phyloP scores from a whole-genome alignment of 2,329 filamentous ascomycete genomes.

The Alternaria incomplexa region DNA sequence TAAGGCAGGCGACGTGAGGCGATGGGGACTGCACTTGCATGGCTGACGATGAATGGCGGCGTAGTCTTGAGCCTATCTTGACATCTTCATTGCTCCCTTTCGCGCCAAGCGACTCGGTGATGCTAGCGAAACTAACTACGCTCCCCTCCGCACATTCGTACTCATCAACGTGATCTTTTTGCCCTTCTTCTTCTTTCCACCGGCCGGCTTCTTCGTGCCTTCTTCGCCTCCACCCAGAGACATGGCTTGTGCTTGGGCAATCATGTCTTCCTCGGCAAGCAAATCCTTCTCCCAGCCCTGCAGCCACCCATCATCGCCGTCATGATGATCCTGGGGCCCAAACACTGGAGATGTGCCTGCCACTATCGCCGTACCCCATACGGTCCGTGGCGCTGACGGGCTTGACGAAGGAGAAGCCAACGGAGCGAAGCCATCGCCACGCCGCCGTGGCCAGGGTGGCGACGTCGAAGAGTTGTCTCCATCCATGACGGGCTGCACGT shows the following conservation, averaged over 20 bases:
- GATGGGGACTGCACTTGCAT: not conserved
- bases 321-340: slow-evolving; percentile 48
- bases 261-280: slow-evolving; percentile 62
- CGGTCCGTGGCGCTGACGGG: slow-evolving; percentile 76
- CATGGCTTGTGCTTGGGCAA: slow-evolving; percentile 56
- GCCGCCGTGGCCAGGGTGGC: slow-evolving; percentile 60
- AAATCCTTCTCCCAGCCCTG: slow-evolving; percentile 83
- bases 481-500: slow-evolving; percentile 33
- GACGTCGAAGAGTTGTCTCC: slow-evolving; percentile 49
- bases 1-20: slow-evolving; percentile 1
- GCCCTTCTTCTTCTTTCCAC: slow-evolving; percentile 67
- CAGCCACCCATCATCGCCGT: slow-evolving; percentile 80
- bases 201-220: slow-evolving; percentile 41
- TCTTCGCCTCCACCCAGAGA: slow-evolving; percentile 40
- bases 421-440: slow-evolving; percentile 65
- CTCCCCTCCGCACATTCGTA: slow-evolving; percentile 65
- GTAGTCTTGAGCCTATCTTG: not conserved
- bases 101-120: slow-evolving; percentile 35
- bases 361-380: slow-evolving; percentile 87
- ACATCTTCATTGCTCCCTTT: slow-evolving; percentile 28
- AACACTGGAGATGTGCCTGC: slow-evolving; percentile 63
- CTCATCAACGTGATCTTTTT: slow-evolving; percentile 75
- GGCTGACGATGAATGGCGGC: not conserved
- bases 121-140: slow-evolving; percentile 34
- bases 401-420: slow-evolving; percentile 82